Percentiles rank a stretch among this genome's conserved stretches.
Evolutionary conservation across 495 filamentous ascomycete genomes (phyloP).

Genomic region (Aspergillus panamensis): DNA sequence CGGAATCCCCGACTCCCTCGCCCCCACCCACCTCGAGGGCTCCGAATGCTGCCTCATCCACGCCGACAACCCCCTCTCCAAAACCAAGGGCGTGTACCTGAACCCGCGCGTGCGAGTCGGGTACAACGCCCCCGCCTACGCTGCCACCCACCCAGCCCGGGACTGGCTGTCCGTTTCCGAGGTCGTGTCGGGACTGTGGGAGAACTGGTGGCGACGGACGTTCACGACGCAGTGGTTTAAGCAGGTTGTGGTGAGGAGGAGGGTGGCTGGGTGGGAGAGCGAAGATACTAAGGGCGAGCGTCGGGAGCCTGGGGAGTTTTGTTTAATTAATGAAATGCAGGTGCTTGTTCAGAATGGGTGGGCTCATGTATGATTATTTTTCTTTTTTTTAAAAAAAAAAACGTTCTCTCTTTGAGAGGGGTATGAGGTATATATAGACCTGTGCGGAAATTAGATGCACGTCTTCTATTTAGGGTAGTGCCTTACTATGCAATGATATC

Average conservation of each 20-base stretch:
- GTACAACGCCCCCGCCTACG: slow-evolving; percentile 59
- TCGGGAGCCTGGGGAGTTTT: slow-evolving; percentile 57
- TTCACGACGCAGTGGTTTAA: slow-evolving; percentile 17
- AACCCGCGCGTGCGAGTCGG: slow-evolving; percentile 78
- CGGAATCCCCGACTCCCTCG: slow-evolving; percentile 66
- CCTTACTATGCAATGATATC: no score
- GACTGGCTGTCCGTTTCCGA: slow-evolving; percentile 38
- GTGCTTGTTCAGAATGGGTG: slow-evolving; percentile 71
- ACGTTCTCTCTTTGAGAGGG: no score
- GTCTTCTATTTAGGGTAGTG: background rate
- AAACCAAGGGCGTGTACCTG: slow-evolving; percentile 61
- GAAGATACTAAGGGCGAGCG: slow-evolving; percentile 20
- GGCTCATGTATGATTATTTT: slow-evolving; percentile 53
- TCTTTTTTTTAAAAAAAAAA: no score
- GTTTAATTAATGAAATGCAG: slow-evolving; percentile 84
- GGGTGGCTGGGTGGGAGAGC: background rate
- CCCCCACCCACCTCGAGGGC: slow-evolving; percentile 65
- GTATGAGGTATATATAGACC: background rate
- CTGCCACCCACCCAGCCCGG: slow-evolving; percentile 41
- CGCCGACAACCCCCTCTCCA: slow-evolving; percentile 59
- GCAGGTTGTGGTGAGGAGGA: background rate
- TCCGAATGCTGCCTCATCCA: slow-evolving; percentile 85
- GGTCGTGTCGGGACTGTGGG: slow-evolving; percentile 50
- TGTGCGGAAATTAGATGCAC: background rate
- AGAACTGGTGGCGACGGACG: slow-evolving; percentile 56